Evolutionary conservation across 257 asterid species (phyloP).

Genomic region (Agastache rugosa): DNA sequence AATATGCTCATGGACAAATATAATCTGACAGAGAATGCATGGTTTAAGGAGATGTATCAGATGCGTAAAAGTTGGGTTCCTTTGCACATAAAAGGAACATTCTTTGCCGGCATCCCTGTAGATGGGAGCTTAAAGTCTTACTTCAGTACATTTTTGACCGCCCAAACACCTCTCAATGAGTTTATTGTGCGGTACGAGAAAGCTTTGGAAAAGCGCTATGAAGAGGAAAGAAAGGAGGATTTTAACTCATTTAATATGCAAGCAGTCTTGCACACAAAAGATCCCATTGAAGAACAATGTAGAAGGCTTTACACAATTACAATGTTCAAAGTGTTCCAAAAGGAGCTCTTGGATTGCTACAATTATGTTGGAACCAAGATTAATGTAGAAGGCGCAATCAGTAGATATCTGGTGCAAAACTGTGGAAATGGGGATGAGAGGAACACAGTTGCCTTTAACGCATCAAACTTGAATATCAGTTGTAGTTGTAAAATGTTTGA

Average conservation of each 20-base stretch:
- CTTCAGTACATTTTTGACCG: slow-evolving; percentile 64
- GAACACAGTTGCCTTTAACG: slow-evolving; percentile 85
- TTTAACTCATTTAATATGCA: slow-evolving; percentile 77
- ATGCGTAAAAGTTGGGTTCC: slow-evolving; percentile 94
- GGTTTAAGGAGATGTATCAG: slow-evolving; percentile 89
- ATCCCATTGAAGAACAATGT: slow-evolving; percentile 94
- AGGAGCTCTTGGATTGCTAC: slow-evolving; percentile 91
- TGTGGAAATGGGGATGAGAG: slow-evolving; percentile 82
- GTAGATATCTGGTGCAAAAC: slow-evolving; percentile 84
- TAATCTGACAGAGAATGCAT: slow-evolving; percentile 61
- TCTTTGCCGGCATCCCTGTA: slow-evolving; percentile 87
- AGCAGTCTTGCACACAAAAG: slow-evolving; percentile 80
- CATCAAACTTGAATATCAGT: slow-evolving; percentile 75
- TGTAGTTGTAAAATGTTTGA: slow-evolving; percentile 97
- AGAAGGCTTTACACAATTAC: slow-evolving; percentile 80
- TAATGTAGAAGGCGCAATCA: slow-evolving; percentile 85
- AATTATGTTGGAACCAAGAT: slow-evolving; percentile 78
- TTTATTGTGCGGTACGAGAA: slow-evolving; percentile 74
- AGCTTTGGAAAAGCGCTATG: slow-evolving; percentile 75
- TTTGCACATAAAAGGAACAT: slow-evolving; percentile 71
- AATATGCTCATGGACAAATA: slow-evolving; percentile 71
- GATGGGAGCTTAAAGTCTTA: slow-evolving; percentile 79
- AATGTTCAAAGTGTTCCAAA: slow-evolving; percentile 87
- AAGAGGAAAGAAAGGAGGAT: slow-evolving; percentile 90
- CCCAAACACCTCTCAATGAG: slow-evolving; percentile 74